Base-by-base conservation (phyloP, 1,284 basidiomycete genomes). In the Ceratobasidium sp. region DNA sequence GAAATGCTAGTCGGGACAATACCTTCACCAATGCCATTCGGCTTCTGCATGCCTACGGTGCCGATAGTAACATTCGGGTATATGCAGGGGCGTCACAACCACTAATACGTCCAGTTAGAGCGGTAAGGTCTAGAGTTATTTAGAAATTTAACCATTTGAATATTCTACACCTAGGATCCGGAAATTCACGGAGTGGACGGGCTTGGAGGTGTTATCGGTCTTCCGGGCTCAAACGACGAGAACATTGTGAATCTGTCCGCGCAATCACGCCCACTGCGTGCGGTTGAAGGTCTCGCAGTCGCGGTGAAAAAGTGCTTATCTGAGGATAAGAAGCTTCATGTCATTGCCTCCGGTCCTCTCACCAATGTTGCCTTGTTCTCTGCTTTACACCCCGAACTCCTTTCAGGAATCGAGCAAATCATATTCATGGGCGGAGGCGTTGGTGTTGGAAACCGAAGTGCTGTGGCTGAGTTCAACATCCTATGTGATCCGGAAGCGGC, bases 401-500 rank as follows among this genome's bases (percentile, higher is more conserved):
- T 93, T n/a, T 85, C 85, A 1, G 90, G 86, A 9, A 84, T 95
- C 4, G 90, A 92, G 75, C 88, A 93, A 78, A 89, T 95, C 74
- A 91, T 94, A 3, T 93, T 94, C 79, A 95, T 96, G 94, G 94
- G 94, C n/a, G 94, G 94, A 48, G 75, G 89, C 0, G 89, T 93
- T n/a, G 93, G 93, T 3, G 80, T 93, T 15, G 94, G 93, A 0
- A 95, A 95, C 79, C 84, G 90, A 56, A 90, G 90, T n/a, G 84
- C 93, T 15, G 90, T 89, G 15, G 92, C 92, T 79, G 94, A 95
- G 81, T 95, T 90, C 83, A 96, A 95, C 79, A 91, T 95, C 72
- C 81, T 94, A 22, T 91, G 91, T 77, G 93, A 95, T 83, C 93
- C 79, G 15, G 92, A 94, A 81, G 92, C 93, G 1, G 87, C 91